A percentile compares a stretch with the other conserved stretches of the same genome.
Evolutionary conservation across 192 early-diverging fungal genomes (phyloP).

Genomic region (Dispira parvispora): DNA sequence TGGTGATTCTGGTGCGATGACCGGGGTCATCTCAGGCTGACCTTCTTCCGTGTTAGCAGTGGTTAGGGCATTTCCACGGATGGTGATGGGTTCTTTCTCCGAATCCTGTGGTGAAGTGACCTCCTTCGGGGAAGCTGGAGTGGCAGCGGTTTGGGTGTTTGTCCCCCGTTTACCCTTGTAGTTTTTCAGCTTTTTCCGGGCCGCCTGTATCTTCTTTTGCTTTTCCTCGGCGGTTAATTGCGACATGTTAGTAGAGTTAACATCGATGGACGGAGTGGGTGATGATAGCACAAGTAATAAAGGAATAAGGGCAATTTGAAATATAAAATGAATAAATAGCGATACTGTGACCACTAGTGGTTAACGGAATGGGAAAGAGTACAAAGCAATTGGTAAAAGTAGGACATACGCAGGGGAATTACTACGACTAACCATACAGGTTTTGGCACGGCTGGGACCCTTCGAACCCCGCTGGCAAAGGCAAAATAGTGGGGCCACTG

Average conservation of each 20-base stretch:
- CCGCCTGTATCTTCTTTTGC: constrained; percentile 2
- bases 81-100: neutral
- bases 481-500: too few species aligned
- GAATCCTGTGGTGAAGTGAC: neutral
- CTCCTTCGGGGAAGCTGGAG: neutral
- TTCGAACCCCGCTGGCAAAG: too few species aligned
- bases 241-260: neutral
- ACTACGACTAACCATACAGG: too few species aligned
- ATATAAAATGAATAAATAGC: too few species aligned
- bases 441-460: too few species aligned
- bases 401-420: too few species aligned
- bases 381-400: too few species aligned
- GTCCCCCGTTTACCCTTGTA: neutral
- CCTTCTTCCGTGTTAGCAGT: neutral
- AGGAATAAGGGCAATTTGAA: too few species aligned
- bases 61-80: neutral
- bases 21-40: neutral
- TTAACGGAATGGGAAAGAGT: too few species aligned
- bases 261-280: too few species aligned
- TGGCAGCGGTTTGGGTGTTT: neutral
- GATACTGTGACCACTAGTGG: too few species aligned
- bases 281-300: too few species aligned
- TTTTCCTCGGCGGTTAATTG: neutral
- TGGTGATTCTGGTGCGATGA: neutral
- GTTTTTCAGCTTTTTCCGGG: constrained; percentile 3